Conservation (phyloP, 192 early-diverging fungal species). For the Coemansia sp. region DNA sequence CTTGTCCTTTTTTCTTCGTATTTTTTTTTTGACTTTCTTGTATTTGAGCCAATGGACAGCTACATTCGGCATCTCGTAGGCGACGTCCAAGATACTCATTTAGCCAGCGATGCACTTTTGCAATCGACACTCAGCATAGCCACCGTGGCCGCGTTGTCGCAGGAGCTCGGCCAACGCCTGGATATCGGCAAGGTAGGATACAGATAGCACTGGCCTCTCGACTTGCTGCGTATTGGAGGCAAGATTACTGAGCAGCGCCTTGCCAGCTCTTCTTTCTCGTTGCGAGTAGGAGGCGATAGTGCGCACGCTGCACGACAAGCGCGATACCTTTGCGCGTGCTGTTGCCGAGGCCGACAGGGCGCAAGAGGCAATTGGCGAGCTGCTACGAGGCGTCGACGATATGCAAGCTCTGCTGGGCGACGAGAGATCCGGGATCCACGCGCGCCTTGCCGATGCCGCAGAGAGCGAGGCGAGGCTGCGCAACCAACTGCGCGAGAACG, state of each 20-base stretch:
- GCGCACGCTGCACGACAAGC: not conserved
- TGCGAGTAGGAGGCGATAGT: constrained; percentile 8
- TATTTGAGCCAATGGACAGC: not conserved
- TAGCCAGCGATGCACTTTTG: not conserved
- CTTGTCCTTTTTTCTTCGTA: not conserved
- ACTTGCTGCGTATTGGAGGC: not conserved
- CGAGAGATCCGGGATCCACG: constrained; percentile 23
- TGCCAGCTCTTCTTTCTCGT: not conserved
- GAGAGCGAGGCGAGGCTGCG: not conserved
- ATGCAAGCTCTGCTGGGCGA: constrained; percentile 34
- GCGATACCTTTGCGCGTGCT: constrained; percentile 8
- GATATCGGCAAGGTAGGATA: not conserved
- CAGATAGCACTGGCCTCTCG: too few relatives aligned
- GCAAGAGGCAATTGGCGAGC: constrained; percentile 9
- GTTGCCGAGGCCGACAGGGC: constrained; percentile 4
- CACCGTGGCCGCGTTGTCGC: not conserved
- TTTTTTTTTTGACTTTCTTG: not conserved
- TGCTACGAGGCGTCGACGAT: constrained; percentile 29
- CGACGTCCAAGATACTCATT: not conserved
- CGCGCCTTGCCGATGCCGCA: constrained; percentile 18
- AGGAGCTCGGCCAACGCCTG: constrained; percentile 1
- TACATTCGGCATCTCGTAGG: constrained; percentile 5
- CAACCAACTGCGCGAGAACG: constrained; percentile 3
- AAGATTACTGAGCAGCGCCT: not conserved
- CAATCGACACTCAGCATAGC: not conserved